Evolutionary conservation across 352 stramenopile species (phyloP).

Genomic region (Phytophthora pinifolia): DNA sequence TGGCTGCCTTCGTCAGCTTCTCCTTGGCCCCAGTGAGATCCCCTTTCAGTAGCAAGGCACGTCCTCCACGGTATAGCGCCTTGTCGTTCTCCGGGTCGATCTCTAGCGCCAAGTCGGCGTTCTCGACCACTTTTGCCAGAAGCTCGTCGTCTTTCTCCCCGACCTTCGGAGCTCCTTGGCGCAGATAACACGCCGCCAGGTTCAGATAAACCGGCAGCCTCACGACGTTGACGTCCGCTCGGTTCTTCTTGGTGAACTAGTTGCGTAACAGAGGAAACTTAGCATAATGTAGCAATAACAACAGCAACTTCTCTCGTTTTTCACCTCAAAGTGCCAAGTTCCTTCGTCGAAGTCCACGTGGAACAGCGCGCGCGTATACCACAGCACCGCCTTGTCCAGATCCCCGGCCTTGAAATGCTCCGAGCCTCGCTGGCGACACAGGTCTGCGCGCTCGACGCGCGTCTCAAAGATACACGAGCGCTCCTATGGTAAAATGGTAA

Average conservation of each 20-base stretch:
- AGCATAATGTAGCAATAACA: background rate
- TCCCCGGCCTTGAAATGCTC: constrained; percentile 56
- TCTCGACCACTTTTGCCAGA: constrained; percentile 56
- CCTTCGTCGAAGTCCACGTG: constrained; percentile 87
- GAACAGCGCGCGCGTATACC: constrained; percentile 77
- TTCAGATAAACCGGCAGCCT: constrained; percentile 80
- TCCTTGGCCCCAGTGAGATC: constrained; percentile 57
- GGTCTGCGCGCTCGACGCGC: constrained; percentile 60
- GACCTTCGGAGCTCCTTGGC: constrained; percentile 38
- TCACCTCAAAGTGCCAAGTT: constrained; percentile 84
- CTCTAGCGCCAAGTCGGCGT: constrained; percentile 62
- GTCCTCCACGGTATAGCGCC: constrained; percentile 77
- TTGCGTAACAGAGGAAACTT: background rate
- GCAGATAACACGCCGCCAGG: constrained; percentile 72
- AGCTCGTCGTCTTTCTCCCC: constrained; percentile 32
- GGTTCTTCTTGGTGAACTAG: constrained; percentile 75
- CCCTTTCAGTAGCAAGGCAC: constrained; percentile 55
- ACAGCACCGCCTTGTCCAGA: constrained; percentile 46
- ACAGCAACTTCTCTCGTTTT: background rate
- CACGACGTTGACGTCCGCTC: constrained; percentile 68
- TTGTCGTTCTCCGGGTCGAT: constrained; percentile 85
- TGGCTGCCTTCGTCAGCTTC: constrained; percentile 67
- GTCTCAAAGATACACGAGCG: constrained; percentile 86
- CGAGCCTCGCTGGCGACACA: constrained; percentile 70
- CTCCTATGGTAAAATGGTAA: constrained; percentile 43